These are phyloP conservation scores for Penicillium coprophilum DNA, from an alignment of 495 filamentous ascomycete genomes.

Conservation along the genomic window DNA sequence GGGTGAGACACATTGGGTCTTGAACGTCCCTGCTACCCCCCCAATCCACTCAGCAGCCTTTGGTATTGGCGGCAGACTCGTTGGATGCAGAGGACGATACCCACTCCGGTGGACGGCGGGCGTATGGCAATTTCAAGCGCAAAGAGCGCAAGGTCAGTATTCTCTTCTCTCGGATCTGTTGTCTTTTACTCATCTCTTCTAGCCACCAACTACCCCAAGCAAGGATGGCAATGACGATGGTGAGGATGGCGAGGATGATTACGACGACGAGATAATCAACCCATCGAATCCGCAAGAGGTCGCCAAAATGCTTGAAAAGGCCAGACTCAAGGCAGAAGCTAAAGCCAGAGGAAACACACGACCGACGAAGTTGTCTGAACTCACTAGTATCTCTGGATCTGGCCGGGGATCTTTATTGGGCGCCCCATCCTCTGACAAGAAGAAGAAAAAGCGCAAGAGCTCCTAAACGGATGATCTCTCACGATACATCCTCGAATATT, in stretches of 20 bases:
- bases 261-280: conserved; percentile 16
- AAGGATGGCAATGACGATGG: neutral
- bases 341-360: conserved; percentile 11
- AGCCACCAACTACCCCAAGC: neutral
- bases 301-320: conserved; percentile 17
- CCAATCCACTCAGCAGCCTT: conserved; percentile 25
- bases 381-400: conserved; percentile 42
- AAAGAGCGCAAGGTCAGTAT: conserved; percentile 32
- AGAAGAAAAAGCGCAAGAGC: conserved; percentile 45
- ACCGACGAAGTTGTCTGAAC: conserved; percentile 19
- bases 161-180: neutral
- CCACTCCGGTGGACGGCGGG: conserved; percentile 35
- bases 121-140: conserved; percentile 43
- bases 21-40: conserved; percentile 41
- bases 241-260: conserved; percentile 15
- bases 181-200: conserved; percentile 1
- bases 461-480: neutral
- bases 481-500: conserved; percentile 4
- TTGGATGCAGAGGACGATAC: conserved; percentile 38
- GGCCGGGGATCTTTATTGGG: conserved; percentile 14
- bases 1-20: conserved; percentile 86
- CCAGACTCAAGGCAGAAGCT: conserved; percentile 11
- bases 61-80: conserved; percentile 38
- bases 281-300: conserved; percentile 14
- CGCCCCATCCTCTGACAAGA: conserved; percentile 20